Base-by-base conservation (phyloP, 2,329 filamentous ascomycete genomes). In the Lasiodiplodia gonubiensis region DNA sequence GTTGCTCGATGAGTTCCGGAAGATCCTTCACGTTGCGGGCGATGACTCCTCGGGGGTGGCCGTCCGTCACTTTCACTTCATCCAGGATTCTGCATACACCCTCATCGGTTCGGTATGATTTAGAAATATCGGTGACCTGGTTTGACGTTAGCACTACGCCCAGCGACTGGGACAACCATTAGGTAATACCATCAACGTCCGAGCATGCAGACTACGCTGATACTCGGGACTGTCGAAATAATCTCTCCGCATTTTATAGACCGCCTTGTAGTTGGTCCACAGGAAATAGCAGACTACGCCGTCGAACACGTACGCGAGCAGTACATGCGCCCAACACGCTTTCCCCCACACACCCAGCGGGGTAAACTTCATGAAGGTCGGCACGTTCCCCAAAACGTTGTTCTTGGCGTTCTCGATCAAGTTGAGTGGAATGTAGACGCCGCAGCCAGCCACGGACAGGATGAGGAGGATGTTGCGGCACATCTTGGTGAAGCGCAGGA, bases 1-100 rank as follows among this genome's bases (percentile, higher is more conserved):
- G 94, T 75, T 96, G 86, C 68, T 90, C 88, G 69, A 99, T 95
- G 68, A 98, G 82, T 21, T 90, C 85, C 12, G 95, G 95, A 14
- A 99, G 84, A 48, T 94, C 90, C 78, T 94, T 97, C 70, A 97
- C 93, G 73, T 98, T 97, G 70, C 95, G 89, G 27, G 93, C 94
- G 73, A 98, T 90, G 12, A 92, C 90, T 23, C 91, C 92, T 70
- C 91, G 86, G 2, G 93, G 92, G 66, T 93, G 88, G 12, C 91
- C 91, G 12, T 91, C 90, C 27, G 90, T 92, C 1, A 92, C 92
- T 30, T 90, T 92, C 48, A 95, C 86, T 69, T 89, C 84, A 70
- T 97, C 93, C 33, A 93, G 92, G 68, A 99, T 86, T 69, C 91
- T 88, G 37, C 93, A 86, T 67, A 99, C 90, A 23, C 94, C 95